A percentile compares a stretch with the other conserved stretches of the same genome.
Evolutionary conservation across 2,329 filamentous ascomycete species (phyloP).

Genomic region (Hypoxylon sp.): DNA sequence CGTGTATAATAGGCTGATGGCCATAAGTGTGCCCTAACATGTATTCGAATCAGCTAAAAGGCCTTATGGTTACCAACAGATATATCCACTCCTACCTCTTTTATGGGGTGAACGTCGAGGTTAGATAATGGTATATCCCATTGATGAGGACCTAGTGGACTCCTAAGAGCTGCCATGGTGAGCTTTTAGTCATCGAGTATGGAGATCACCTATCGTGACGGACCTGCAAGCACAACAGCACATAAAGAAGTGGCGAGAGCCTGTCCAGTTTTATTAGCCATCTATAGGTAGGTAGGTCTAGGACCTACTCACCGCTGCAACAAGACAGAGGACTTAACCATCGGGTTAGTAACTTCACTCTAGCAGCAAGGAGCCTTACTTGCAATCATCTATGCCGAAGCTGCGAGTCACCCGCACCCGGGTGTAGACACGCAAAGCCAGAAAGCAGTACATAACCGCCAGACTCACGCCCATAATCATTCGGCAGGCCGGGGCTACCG

Average conservation of each 20-base stretch:
- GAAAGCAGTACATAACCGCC: slow-evolving; percentile 42
- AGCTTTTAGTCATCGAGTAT: background rate
- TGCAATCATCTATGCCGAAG: slow-evolving; percentile 43
- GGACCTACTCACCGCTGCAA: slow-evolving; percentile 39
- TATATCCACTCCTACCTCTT: slow-evolving; percentile 27
- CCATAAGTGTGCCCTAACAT: slow-evolving; percentile 35
- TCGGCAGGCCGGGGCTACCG: slow-evolving; percentile 26
- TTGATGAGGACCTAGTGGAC: slow-evolving; percentile 43
- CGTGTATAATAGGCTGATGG: slow-evolving; percentile 34
- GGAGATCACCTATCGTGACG: slow-evolving; percentile 6
- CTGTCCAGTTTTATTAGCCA: slow-evolving; percentile 24
- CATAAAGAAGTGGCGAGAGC: slow-evolving; percentile 41
- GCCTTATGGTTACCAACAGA: background rate
- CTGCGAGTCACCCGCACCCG: slow-evolving; percentile 33
- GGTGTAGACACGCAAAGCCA: slow-evolving; percentile 44
- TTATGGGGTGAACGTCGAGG: slow-evolving; percentile 24
- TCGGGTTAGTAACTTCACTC: slow-evolving; percentile 26
- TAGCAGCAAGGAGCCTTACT: slow-evolving; percentile 19
- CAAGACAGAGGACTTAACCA: slow-evolving; percentile 40
- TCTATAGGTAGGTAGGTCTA: background rate
- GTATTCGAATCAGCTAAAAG: background rate
- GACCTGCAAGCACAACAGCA: slow-evolving; percentile 34
- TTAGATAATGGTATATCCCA: slow-evolving; percentile 44
- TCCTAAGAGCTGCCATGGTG: slow-evolving; percentile 34
- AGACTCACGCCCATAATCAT: slow-evolving; percentile 41